Base-by-base conservation (phyloP, 768 basidiomycete genomes). In the Tricholoma furcatifolium region DNA sequence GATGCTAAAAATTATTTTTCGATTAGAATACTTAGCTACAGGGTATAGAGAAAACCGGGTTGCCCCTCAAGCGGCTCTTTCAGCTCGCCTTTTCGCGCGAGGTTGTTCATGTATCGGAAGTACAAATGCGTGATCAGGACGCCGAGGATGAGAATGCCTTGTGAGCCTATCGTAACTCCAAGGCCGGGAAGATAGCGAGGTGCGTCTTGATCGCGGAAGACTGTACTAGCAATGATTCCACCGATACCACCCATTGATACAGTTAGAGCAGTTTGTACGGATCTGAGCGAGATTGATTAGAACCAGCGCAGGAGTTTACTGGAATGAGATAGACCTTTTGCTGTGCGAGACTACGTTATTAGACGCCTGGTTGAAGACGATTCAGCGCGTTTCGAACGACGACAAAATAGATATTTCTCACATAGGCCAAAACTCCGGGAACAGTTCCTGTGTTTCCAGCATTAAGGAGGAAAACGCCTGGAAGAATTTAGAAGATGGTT, bases 271-370 rank as follows among this genome's bases (percentile, higher is more conserved):
- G 69, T 73, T 50, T 67, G 65, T 18, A 72, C 68, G 20, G 66
- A 68, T 51, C 66, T 71, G 53, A 17, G 27, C 46, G 43, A 14
- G 50, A 34, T 23, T 1, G 9, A 17, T 38, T 48, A 35, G 36
- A 27, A 59, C 32, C n/a, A 56, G 47, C 21, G 18, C 32, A 24
- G 15, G 35, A 35, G 17, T 34, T 15, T 39, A 49, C 12, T 36
- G 27, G 20, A 23, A 31, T 45, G 17, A 11, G 30, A 39, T 53
- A 24, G 49, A 71, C 71, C 67, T 68, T 65, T 77, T 78, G 48
- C 74, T 75, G 48, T 78, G 76, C 12, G 75, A 74, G 9, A 76
- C 75, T 5, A 78, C 76, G 55, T 80, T 80, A 55, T 78, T 78
- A 5, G 74, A 68, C 40, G 67, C 64, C 70, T 75, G 47, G 17